Base-by-base conservation (phyloP, 257 asterid genomes). In the Primulina tabacum region DNA sequence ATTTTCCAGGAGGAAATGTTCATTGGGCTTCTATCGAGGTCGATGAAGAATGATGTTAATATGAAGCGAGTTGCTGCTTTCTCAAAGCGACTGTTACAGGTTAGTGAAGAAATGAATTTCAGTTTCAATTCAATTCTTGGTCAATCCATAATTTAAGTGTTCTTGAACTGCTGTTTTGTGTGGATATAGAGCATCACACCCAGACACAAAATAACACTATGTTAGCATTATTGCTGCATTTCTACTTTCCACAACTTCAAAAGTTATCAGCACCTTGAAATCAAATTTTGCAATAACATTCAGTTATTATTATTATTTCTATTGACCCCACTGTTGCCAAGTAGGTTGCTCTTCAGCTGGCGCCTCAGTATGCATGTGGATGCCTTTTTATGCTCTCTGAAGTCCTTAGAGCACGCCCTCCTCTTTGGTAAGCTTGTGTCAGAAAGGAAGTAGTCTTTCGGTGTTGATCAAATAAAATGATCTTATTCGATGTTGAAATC, bases 321-420 rank as follows among this genome's bases (percentile, higher is more conserved):
- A 67, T 34, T 76, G 55, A 74, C 62, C 26, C 28, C 65, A 58
- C 60, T 75, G 24, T 64, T 43, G 17, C 71, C 76, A 64, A 62
- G 60, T 81, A 93, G 99, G 90, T 90, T 71, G 87, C 92, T 50
- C 81, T 93, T 30, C 99, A 93, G 77, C 94, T 86, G 82, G 92
- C 93, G n/a, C 97, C 99, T 76, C 99, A 93, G 68, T 85, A 90
- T 81, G 95, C 99, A 43, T 90, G 99, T 71, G 99, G 96, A 53
- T 90, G 90, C 81, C 97, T 93, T 68, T 93, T 90, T 78, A 81
- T 93, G 77, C 87, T 93, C 62, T 93, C 97, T 62, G 99, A 93
- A 86, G 95, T 86, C 70, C 96, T 93, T 73, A 93, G 89, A 84
- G 93, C 94, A 50, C 92, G 88, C 35, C 95, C 96, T 33, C 88